Evolutionary conservation across 1,284 basidiomycete genomes (phyloP).

Genomic region (Cryptococcus sp.): DNA sequence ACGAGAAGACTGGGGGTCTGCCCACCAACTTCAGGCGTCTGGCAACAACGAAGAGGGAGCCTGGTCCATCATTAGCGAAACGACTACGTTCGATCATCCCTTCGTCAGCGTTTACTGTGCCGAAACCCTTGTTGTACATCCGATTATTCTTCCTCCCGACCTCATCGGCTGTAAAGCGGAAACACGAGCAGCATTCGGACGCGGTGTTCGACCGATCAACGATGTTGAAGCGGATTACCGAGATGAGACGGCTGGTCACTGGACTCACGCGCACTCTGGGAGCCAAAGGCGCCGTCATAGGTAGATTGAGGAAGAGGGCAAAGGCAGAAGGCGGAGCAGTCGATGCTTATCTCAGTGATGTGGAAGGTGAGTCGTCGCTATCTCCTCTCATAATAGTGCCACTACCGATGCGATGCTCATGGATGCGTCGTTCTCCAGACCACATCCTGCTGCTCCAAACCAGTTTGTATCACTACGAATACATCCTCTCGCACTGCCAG

Average conservation of each 20-base stretch:
- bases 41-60: background rate
- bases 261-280: constrained; percentile 75
- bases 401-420: background rate
- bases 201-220: constrained; percentile 50
- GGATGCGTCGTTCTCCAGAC: constrained; percentile 59
- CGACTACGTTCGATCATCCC: background rate
- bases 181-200: constrained; percentile 21
- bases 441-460: constrained; percentile 88
- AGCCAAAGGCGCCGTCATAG: constrained; percentile 80
- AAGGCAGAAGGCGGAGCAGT: constrained; percentile 60
- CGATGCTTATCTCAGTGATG: constrained; percentile 86
- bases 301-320: constrained; percentile 74
- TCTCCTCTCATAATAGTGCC: background rate
- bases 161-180: constrained; percentile 19
- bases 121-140: constrained; percentile 31
- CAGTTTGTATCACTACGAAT: constrained; percentile 84
- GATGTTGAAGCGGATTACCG: constrained; percentile 72
- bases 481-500: constrained; percentile 82
- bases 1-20: constrained; percentile 8
- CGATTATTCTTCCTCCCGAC: constrained; percentile 44
- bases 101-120: constrained; percentile 3
- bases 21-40: background rate
- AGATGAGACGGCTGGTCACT: constrained; percentile 77
- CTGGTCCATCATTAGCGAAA: background rate
- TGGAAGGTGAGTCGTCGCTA: constrained; percentile 67